Evolutionary conservation across 2,329 filamentous ascomycete genomes (phyloP).

Genomic region (Nakataea oryzae): DNA sequence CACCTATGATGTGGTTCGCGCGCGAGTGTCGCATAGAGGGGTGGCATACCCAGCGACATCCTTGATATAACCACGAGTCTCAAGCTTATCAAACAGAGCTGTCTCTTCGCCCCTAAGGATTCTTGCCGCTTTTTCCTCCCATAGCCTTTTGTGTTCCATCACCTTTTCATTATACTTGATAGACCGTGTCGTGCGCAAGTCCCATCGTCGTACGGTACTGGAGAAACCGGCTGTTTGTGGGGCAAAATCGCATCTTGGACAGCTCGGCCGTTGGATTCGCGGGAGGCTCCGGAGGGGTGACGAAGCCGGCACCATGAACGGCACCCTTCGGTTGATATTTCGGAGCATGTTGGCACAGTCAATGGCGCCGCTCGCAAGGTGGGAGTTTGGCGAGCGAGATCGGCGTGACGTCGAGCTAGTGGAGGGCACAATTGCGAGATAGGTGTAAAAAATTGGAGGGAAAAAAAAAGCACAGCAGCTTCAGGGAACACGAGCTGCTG

Average conservation of each 20-base stretch:
- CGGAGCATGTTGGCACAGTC: background rate
- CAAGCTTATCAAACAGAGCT: conserved; percentile 52
- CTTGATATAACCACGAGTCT: conserved; percentile 65
- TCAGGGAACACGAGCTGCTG: background rate
- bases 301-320: background rate
- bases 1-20: background rate
- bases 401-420: too few relatives aligned
- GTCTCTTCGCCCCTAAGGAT: conserved; percentile 39
- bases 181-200: conserved; percentile 10
- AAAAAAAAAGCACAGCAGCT: too few relatives aligned
- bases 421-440: background rate
- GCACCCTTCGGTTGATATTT: background rate
- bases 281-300: background rate
- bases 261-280: background rate
- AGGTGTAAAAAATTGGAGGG: background rate
- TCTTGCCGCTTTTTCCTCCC: conserved; percentile 32
- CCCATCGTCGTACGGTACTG: background rate
- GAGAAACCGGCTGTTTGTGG: background rate
- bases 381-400: background rate
- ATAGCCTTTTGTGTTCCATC: conserved; percentile 28
- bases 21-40: conserved; percentile 3
- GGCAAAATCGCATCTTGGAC: background rate
- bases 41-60: conserved; percentile 59
- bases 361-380: background rate
- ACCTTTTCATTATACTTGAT: conserved; percentile 33